Evolutionary conservation across 495 filamentous ascomycete genomes (phyloP).

Genomic region (Xylaria grammica): DNA sequence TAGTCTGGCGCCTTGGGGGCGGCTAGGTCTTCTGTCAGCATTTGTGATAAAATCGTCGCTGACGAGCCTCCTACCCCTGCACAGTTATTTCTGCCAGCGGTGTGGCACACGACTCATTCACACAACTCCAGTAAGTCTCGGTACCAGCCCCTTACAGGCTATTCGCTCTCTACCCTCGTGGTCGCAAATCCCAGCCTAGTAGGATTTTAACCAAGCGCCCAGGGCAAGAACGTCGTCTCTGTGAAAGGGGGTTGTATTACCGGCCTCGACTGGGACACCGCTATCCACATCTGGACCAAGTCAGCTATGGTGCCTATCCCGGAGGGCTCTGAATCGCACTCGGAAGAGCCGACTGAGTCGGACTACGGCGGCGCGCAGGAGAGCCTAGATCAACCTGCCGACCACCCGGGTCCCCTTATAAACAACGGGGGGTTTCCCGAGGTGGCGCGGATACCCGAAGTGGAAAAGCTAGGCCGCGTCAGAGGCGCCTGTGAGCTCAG

Average conservation of each 20-base stretch:
- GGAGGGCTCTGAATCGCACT: slow-evolving; percentile 55
- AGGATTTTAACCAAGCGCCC: too few species aligned
- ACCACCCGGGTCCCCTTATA: slow-evolving; percentile 31
- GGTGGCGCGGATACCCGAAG: slow-evolving; percentile 7
- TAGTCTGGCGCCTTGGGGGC: neutral
- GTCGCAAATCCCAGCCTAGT: neutral
- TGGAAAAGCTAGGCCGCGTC: neutral
- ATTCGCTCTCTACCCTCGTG: neutral
- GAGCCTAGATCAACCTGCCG: slow-evolving; percentile 45
- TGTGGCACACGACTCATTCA: slow-evolving; percentile 67
- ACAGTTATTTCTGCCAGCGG: slow-evolving; percentile 62
- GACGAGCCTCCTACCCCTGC: neutral
- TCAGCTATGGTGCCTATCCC: slow-evolving; percentile 68
- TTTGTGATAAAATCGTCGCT: neutral
- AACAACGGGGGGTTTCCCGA: slow-evolving; percentile 28
- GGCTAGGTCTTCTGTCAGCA: neutral
- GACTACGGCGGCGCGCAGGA: slow-evolving; percentile 45
- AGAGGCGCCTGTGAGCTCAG: slow-evolving; percentile 36
- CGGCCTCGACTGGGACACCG: slow-evolving; percentile 59
- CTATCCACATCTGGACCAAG: slow-evolving; percentile 67
- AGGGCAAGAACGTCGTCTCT: slow-evolving; percentile 58
- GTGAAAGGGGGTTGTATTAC: slow-evolving; percentile 69
- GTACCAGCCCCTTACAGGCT: neutral
- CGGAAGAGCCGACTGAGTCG: slow-evolving; percentile 47
- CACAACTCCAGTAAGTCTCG: slow-evolving; percentile 48